Evolutionary conservation across 306 rosid species (phyloP).

Genomic region (Corylus americana): DNA sequence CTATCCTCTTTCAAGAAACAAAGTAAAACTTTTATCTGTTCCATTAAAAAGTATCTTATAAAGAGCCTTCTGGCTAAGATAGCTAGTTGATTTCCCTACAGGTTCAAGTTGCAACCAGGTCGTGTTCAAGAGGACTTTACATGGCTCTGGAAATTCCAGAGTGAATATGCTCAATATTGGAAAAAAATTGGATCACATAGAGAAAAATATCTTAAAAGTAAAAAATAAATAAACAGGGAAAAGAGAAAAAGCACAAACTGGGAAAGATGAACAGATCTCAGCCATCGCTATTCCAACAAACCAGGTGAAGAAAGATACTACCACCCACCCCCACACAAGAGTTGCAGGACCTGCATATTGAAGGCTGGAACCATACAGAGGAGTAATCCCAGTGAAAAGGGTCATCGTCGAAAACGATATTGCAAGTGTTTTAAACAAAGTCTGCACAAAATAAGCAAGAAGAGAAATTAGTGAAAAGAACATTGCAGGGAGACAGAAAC

Average conservation of each 20-base stretch:
- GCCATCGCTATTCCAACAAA: conserved; percentile 89
- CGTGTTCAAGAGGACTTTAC: not conserved
- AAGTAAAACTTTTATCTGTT: not conserved
- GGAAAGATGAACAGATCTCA: conserved; percentile 92
- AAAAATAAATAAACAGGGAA: not conserved
- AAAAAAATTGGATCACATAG: not conserved
- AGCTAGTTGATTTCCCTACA: too few relatives aligned
- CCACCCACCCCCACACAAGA: conserved; percentile 92
- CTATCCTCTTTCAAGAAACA: not conserved
- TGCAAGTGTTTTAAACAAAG: conserved; percentile 87
- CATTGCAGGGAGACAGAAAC: not conserved
- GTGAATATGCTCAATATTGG: not conserved
- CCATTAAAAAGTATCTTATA: not conserved
- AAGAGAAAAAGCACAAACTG: conserved; percentile 46
- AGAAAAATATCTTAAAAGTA: not conserved
- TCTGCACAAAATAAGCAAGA: conserved; percentile 46
- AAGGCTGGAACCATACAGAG: conserved; percentile 80
- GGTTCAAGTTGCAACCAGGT: not conserved
- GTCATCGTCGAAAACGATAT: conserved; percentile 87
- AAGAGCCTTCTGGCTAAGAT: too few relatives aligned
- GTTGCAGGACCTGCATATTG: conserved; percentile 82
- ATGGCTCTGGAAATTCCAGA: not conserved
- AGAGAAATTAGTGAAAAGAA: not conserved
- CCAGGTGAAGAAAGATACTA: conserved; percentile 85
- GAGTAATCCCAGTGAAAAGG: conserved; percentile 95